Conservation (phyloP, 805 yeast genomes). For the Ogataea zsoltii region DNA sequence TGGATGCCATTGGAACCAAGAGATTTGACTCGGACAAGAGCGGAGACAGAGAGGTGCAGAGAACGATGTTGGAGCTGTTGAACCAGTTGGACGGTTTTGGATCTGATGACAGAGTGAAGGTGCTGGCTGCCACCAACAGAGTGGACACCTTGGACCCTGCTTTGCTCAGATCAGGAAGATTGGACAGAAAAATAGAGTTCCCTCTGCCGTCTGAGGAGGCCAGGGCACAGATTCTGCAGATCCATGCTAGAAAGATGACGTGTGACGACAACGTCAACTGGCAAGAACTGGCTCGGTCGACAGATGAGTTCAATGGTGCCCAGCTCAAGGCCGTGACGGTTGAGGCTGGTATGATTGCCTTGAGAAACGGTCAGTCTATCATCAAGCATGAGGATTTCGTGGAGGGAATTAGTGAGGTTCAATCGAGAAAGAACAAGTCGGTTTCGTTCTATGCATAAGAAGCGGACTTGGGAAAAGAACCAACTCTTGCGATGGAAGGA, state of each 20-base stretch:
- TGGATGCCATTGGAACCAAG: conserved; percentile 98
- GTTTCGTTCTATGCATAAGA: conserved; percentile 91
- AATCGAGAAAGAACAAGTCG: conserved; percentile 92
- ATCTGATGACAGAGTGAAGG: conserved; percentile 95
- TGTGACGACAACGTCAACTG: conserved; percentile 90
- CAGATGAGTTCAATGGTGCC: conserved; percentile 99
- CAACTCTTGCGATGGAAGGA: too few species aligned
- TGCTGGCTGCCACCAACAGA: conserved; percentile 96
- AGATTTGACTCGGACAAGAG: conserved; percentile 96
- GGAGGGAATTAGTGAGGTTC: conserved; percentile 97
- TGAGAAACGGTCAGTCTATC: conserved; percentile 87
- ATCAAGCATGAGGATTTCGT: conserved; percentile 97
- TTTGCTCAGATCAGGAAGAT: conserved; percentile 91
- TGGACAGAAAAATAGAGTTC: conserved; percentile 97
- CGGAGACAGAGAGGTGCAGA: conserved; percentile 98
- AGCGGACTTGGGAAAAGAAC: background rate
- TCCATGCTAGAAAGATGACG: conserved; percentile 96
- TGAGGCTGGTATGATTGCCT: conserved; percentile 99
- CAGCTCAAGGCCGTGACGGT: conserved; percentile 98
- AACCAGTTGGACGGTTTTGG: conserved; percentile 98
- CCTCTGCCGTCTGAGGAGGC: conserved; percentile 98
- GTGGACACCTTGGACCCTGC: conserved; percentile 99
- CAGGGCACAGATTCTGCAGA: conserved; percentile 93
- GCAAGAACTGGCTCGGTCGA: conserved; percentile 97
- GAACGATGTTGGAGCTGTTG: conserved; percentile 97